Conservation (phyloP, 441 rosid genomes). For the Adansonia rubrostipa region DNA sequence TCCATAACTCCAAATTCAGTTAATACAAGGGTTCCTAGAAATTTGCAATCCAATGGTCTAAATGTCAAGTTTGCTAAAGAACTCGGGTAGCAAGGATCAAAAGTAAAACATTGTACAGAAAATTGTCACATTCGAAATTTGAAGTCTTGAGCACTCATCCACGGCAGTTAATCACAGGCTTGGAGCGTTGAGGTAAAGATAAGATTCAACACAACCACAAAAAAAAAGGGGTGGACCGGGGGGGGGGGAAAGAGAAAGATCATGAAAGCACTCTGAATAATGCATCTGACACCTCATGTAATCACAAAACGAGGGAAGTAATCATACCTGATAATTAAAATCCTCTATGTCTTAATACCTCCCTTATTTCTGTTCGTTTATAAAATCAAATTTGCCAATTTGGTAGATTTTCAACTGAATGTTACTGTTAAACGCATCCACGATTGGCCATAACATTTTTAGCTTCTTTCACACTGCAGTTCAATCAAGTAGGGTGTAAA, state of each 20-base stretch:
- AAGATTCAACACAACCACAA: too few relatives aligned
- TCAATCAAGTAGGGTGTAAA: constrained; percentile 1
- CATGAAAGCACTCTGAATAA: background rate
- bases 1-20: too few relatives aligned
- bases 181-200: too few relatives aligned
- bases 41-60: too few relatives aligned
- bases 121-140: background rate
- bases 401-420: background rate
- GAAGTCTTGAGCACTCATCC: background rate
- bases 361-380: background rate
- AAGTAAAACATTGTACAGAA: background rate
- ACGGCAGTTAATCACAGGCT: background rate
- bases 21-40: too few relatives aligned
- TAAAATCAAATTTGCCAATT: background rate
- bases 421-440: background rate
- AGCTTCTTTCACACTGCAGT: background rate
- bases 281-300: background rate
- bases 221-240: too few relatives aligned
- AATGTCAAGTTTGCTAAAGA: background rate
- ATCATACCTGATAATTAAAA: constrained; percentile 26
- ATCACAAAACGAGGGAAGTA: background rate
- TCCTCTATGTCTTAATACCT: constrained; percentile 12
- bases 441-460: background rate
- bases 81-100: background rate
- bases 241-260: background rate